Conservation (phyloP, 2,329 filamentous ascomycete species). For the Neocatenulostroma microsporum region DNA sequence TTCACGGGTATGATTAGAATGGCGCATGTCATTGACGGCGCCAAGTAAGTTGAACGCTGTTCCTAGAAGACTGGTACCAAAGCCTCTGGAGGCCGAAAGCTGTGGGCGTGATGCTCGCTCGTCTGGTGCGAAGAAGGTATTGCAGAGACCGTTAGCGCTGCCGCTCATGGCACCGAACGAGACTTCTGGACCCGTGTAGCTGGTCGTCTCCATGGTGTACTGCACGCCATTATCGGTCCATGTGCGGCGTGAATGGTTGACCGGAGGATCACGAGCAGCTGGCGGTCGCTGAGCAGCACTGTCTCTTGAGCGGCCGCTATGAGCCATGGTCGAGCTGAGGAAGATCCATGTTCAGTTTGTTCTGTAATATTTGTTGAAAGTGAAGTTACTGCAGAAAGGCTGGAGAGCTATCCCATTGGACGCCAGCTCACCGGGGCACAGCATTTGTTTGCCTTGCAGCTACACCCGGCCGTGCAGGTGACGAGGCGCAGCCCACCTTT, state of each 20-base stretch:
- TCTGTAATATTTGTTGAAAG: no score
- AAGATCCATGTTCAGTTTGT: no score
- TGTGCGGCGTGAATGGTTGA: constrained; percentile 15
- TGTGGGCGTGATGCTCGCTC: not conserved
- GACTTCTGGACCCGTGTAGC: constrained; percentile 19
- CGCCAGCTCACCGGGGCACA: not conserved
- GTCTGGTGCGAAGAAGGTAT: constrained; percentile 1
- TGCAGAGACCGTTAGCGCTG: constrained; percentile 10
- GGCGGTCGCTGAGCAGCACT: constrained; percentile 1
- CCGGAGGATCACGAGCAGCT: not conserved
- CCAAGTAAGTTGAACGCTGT: constrained; percentile 21
- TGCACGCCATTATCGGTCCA: constrained; percentile 23
- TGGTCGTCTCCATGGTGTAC: constrained; percentile 22
- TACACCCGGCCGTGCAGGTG: no score
- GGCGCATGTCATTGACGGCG: constrained; percentile 15
- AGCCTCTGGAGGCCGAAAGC: constrained; percentile 1
- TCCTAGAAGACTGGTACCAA: constrained; percentile 19
- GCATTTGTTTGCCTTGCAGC: constrained; percentile 3
- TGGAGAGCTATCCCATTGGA: constrained; percentile 2
- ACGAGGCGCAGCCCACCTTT: no score
- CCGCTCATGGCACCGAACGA: constrained; percentile 21
- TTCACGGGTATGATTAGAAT: constrained; percentile 4
- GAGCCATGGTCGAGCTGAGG: constrained; percentile 1
- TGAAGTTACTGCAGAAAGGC: not conserved
- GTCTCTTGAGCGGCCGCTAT: not conserved